Conservation (phyloP, 306 rosid genomes). For the Lotus japonicus region DNA sequence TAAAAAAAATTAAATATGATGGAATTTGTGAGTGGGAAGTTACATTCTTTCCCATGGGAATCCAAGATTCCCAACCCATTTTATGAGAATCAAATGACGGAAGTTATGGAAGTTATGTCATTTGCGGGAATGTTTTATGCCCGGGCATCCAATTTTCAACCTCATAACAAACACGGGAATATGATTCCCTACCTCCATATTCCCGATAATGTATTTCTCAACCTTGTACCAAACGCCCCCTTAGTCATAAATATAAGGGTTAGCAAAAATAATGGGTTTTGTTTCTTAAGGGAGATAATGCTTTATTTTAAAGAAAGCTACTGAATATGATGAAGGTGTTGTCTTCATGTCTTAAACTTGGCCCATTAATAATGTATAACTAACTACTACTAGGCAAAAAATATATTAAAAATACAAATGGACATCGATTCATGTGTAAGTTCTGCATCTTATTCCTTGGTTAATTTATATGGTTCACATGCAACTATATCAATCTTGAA, state of each 20-base stretch:
- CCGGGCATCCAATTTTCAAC: too few relatives aligned
- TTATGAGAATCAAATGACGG: too few relatives aligned
- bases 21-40: too few relatives aligned
- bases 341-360: constrained; percentile 26
- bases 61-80: too few relatives aligned
- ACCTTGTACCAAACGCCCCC: too few relatives aligned
- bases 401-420: not conserved
- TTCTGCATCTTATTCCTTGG: not conserved
- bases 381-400: not conserved
- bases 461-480: constrained; percentile 17
- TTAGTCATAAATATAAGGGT: not conserved
- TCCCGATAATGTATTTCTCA: too few relatives aligned
- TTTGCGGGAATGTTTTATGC: too few relatives aligned
- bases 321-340: constrained; percentile 24
- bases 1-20: too few relatives aligned
- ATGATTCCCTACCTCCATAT: too few relatives aligned
- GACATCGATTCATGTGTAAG: not conserved
- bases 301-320: not conserved
- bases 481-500: constrained; percentile 16
- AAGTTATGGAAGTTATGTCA: too few relatives aligned
- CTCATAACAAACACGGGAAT: too few relatives aligned
- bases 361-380: not conserved
- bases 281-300: not conserved
- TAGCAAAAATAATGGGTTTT: not conserved
- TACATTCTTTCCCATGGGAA: too few relatives aligned